These are phyloP conservation scores for Hyaloscypha finlandica DNA, from an alignment of 495 filamentous ascomycete species.

Conservation along the genomic window DNA sequence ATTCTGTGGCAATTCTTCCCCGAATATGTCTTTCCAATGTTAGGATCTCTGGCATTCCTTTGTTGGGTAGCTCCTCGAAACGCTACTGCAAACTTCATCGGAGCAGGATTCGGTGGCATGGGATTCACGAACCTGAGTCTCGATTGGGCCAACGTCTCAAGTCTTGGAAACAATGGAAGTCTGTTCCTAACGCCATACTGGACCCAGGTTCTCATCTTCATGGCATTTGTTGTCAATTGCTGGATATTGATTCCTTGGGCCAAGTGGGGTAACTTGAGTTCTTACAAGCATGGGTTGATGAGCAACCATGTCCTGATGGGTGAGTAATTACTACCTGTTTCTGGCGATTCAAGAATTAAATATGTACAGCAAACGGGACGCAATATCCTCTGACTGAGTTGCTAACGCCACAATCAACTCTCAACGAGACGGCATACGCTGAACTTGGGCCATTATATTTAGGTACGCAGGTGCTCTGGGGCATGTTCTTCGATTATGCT, in stretches of 20 bases:
- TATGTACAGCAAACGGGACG: constrained; percentile 44
- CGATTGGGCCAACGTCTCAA: constrained; percentile 58
- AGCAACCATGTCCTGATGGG: constrained; percentile 53
- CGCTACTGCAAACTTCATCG: constrained; percentile 57
- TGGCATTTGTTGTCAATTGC: constrained; percentile 53
- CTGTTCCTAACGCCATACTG: constrained; percentile 57
- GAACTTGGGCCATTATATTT: constrained; percentile 54
- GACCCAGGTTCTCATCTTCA: constrained; percentile 55
- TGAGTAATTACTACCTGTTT: constrained; percentile 3
- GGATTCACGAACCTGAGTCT: constrained; percentile 57
- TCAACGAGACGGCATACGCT: constrained; percentile 56
- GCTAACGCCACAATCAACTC: constrained; percentile 46
- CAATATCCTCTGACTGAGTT: constrained; percentile 50
- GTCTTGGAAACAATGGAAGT: constrained; percentile 47
- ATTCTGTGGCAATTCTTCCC: constrained; percentile 61
- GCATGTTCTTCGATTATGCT: constrained; percentile 59
- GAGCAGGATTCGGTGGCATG: constrained; percentile 59
- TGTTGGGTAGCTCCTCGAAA: constrained; percentile 62
- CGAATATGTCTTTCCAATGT: constrained; percentile 57
- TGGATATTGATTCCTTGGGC: constrained; percentile 58
- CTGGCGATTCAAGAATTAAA: background rate
- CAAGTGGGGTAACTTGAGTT: constrained; percentile 54
- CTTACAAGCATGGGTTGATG: constrained; percentile 52
- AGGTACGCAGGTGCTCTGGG: constrained; percentile 54
- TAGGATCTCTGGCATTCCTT: constrained; percentile 58